Evolutionary conservation across 345 rosid species (phyloP).

Genomic region (Noccaea caerulescens): DNA sequence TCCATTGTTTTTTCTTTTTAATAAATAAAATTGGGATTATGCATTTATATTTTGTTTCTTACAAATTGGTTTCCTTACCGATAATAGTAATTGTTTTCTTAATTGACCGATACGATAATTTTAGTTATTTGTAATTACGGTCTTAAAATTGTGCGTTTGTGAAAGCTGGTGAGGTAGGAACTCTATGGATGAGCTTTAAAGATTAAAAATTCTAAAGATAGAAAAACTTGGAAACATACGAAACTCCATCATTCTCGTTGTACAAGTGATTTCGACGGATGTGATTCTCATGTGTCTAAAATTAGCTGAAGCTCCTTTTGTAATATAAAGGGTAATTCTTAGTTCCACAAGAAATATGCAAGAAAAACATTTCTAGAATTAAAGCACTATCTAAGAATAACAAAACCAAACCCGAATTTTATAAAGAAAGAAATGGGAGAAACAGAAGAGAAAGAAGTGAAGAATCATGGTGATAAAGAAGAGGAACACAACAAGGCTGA

Average conservation of each 20-base stretch:
- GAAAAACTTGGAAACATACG: conserved; percentile 19
- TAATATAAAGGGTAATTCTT: conserved; percentile 28
- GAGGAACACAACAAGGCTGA: conserved; percentile 41
- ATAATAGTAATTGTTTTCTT: too few species aligned
- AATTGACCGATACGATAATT: not conserved
- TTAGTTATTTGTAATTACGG: not conserved
- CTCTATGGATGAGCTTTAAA: conserved; percentile 24
- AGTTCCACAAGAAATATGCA: conserved; percentile 17
- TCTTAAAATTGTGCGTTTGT: not conserved
- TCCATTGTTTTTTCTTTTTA: not conserved
- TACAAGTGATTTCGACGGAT: conserved; percentile 27
- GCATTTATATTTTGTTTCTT: not conserved
- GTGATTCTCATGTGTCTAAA: not conserved
- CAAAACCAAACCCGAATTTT: conserved; percentile 20
- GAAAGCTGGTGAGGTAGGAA: conserved; percentile 11
- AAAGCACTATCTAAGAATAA: not conserved
- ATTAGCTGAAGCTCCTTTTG: conserved; percentile 11
- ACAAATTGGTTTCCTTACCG: too few species aligned
- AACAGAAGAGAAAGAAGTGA: conserved; percentile 48
- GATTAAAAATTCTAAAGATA: conserved; percentile 29
- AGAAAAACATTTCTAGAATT: not conserved
- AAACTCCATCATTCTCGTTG: conserved; percentile 33
- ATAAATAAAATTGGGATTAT: not conserved
- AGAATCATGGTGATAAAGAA: conserved; percentile 41
- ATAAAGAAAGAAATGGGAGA: conserved; percentile 43